phyloP scores from a whole-genome alignment of 1,139 yeast genomes.

The Kurtzmaniella quercitrusa region DNA sequence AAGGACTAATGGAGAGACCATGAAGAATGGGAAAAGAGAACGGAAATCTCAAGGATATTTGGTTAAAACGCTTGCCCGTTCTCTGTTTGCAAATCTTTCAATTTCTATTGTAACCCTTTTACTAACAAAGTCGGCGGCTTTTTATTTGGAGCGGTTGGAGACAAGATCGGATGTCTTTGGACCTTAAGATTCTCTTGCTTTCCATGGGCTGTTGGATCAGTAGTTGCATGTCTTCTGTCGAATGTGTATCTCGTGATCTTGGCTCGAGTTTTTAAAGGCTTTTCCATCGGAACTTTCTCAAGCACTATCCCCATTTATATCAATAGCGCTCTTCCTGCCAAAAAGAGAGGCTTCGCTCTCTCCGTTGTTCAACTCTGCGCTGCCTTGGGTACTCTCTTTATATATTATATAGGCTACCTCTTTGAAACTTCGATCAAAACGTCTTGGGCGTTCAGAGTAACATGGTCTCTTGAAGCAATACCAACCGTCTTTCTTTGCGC shows the following conservation, averaged over 20 bases:
- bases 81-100: no score
- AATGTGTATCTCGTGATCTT: constrained; percentile 21
- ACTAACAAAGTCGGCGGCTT: constrained; percentile 27
- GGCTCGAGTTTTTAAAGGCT: constrained; percentile 28
- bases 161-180: constrained; percentile 23
- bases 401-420: constrained; percentile 18
- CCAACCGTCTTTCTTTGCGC: constrained; percentile 21
- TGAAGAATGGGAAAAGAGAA: no score
- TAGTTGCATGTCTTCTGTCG: constrained; percentile 22
- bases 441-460: constrained; percentile 17
- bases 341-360: constrained; percentile 19
- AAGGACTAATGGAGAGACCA: no score
- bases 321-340: constrained; percentile 23
- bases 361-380: constrained; percentile 19
- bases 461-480: constrained; percentile 23
- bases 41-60: no score
- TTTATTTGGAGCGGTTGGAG: constrained; percentile 28
- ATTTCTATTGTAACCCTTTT: constrained; percentile 1
- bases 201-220: constrained; percentile 27
- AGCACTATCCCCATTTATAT: constrained; percentile 30
- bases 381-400: constrained; percentile 19
- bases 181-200: constrained; percentile 22
- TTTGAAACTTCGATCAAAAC: constrained; percentile 13
- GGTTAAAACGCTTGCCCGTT: no score
- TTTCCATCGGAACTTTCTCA: constrained; percentile 27